Evolutionary conservation across 116 monocot species (phyloP).

Genomic region (Posidonia oceanica): DNA sequence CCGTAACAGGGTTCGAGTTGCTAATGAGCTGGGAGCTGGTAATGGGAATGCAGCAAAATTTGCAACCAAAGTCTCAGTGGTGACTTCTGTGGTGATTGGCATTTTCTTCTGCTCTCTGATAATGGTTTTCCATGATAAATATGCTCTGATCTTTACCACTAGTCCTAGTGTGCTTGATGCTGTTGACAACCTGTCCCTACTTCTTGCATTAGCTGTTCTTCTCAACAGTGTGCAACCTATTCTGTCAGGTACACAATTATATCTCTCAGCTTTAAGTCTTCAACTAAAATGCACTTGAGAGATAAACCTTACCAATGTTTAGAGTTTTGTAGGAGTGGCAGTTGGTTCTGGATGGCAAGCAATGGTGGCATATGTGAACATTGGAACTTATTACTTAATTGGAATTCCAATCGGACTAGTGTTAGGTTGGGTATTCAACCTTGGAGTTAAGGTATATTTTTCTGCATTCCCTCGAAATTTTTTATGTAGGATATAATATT

Average conservation of each 20-base stretch:
- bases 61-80: slow-evolving; percentile 40
- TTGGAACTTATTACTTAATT: slow-evolving; percentile 36
- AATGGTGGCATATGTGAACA: slow-evolving; percentile 53
- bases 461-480: no score
- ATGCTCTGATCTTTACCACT: slow-evolving; percentile 40
- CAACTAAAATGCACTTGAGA: no score
- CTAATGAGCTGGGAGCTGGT: slow-evolving; percentile 64
- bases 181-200: slow-evolving; percentile 25
- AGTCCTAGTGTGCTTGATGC: slow-evolving; percentile 30
- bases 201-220: slow-evolving; percentile 43
- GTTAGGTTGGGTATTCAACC: slow-evolving; percentile 44
- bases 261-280: no score
- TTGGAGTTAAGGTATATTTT: slow-evolving; percentile 37
- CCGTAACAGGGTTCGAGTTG: slow-evolving; percentile 35
- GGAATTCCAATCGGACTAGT: slow-evolving; percentile 39
- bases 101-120: slow-evolving; percentile 43
- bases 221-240: slow-evolving; percentile 18
- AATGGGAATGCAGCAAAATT: slow-evolving; percentile 57
- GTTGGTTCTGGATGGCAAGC: slow-evolving; percentile 82
- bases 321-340: slow-evolving; percentile 40
- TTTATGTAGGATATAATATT: no score
- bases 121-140: slow-evolving; percentile 35
- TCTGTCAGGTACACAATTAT: slow-evolving; percentile 8
- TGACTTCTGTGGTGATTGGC: slow-evolving; percentile 33
- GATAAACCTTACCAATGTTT: neutral